Conservation (phyloP, 2,329 filamentous ascomycete species). For the Fusarium nematophilum region DNA sequence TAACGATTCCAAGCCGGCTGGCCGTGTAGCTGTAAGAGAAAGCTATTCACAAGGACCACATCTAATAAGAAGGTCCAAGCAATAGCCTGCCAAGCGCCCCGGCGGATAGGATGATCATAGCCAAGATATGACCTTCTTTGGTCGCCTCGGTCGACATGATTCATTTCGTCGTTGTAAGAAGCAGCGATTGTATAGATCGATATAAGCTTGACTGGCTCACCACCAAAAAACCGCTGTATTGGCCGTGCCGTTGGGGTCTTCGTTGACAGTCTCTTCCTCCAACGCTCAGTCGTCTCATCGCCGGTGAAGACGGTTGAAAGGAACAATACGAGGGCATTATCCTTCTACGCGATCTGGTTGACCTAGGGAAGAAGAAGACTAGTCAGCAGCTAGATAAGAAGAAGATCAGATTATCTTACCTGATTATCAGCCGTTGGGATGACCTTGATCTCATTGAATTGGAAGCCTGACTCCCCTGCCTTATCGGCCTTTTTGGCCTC, state of each 20-base stretch:
- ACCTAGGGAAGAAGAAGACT: slow-evolving; percentile 3
- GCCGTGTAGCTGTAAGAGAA: slow-evolving; percentile 4
- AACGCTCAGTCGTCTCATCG: neutral
- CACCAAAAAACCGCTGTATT: slow-evolving; percentile 20
- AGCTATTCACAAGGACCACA: slow-evolving; percentile 18
- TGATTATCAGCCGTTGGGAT: slow-evolving; percentile 3
- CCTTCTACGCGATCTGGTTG: slow-evolving; percentile 19
- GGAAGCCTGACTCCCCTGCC: neutral
- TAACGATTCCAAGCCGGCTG: neutral
- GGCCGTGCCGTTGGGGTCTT: neutral
- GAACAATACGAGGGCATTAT: slow-evolving; percentile 20
- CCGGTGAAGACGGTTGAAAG: neutral
- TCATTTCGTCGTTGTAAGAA: slow-evolving; percentile 24
- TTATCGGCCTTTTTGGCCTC: slow-evolving; percentile 10
- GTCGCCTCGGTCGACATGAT: slow-evolving; percentile 21
- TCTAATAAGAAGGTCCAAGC: slow-evolving; percentile 30
- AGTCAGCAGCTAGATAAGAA: neutral
- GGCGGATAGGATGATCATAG: slow-evolving; percentile 10
- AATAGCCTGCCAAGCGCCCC: slow-evolving; percentile 21
- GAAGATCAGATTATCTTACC: neutral
- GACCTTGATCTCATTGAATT: neutral
- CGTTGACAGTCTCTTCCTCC: slow-evolving; percentile 6
- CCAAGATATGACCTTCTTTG: slow-evolving; percentile 6
- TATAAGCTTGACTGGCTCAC: slow-evolving; percentile 5
- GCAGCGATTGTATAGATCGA: slow-evolving; percentile 1